phyloP scores from a whole-genome alignment of 805 yeast genomes.

The Cyberlindnera misumaiensis region DNA sequence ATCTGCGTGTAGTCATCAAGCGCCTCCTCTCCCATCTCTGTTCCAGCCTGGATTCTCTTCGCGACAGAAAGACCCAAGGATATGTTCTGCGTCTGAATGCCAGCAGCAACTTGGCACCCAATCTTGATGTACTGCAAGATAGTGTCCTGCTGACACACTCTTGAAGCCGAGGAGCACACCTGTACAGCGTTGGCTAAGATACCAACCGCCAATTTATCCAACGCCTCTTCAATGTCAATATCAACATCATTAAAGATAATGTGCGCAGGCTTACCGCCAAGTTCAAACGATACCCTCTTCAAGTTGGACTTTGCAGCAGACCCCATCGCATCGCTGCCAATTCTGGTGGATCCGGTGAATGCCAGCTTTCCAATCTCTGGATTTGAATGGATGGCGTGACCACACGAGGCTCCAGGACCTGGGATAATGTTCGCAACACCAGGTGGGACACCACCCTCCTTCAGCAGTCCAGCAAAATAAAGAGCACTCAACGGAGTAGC shows the following conservation, averaged over 20 bases:
- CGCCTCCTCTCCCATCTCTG: slow-evolving; percentile 81
- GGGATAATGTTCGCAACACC: slow-evolving; percentile 72
- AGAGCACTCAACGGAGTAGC: slow-evolving; percentile 72
- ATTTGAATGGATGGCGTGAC: slow-evolving; percentile 64
- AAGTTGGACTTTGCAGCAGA: slow-evolving; percentile 64
- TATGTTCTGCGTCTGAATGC: slow-evolving; percentile 61
- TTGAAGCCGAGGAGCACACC: slow-evolving; percentile 78
- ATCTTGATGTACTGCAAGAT: slow-evolving; percentile 58
- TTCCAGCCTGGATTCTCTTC: slow-evolving; percentile 63
- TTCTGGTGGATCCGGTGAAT: slow-evolving; percentile 75
- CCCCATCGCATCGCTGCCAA: slow-evolving; percentile 66
- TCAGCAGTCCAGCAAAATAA: slow-evolving; percentile 51
- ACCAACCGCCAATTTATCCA: slow-evolving; percentile 51
- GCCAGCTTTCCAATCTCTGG: slow-evolving; percentile 69
- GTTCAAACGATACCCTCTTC: slow-evolving; percentile 75
- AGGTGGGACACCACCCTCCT: slow-evolving; percentile 66
- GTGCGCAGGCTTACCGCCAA: slow-evolving; percentile 81
- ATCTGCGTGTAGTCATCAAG: slow-evolving; percentile 69
- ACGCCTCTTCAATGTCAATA: slow-evolving; percentile 37
- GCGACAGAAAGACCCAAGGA: slow-evolving; percentile 59
- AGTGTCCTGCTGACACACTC: slow-evolving; percentile 71
- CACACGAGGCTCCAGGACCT: slow-evolving; percentile 70
- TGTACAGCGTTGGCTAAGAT: slow-evolving; percentile 79
- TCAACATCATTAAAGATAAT: slow-evolving; percentile 67
- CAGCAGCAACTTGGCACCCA: slow-evolving; percentile 66